Percentiles rank a stretch among this genome's conserved stretches.
phyloP scores from a whole-genome alignment of 78 protist genomes.

The Andalucia godoyi region DNA sequence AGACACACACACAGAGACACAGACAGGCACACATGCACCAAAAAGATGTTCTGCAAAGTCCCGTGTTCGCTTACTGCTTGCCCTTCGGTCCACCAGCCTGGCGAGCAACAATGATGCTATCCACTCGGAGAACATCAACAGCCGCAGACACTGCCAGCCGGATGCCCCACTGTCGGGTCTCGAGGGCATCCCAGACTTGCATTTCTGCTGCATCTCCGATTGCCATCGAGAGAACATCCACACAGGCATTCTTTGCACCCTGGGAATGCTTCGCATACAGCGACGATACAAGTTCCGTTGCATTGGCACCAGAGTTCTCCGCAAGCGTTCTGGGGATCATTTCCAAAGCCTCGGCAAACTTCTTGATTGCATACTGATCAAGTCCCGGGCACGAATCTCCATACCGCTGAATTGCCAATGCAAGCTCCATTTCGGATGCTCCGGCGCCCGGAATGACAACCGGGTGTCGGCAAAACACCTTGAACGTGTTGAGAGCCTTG shows the following conservation, averaged over 20 bases:
- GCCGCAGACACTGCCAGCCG: constrained; percentile 90
- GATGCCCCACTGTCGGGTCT: constrained; percentile 60
- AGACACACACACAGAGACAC: no score
- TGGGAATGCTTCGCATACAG: constrained; percentile 79
- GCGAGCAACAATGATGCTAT: no score
- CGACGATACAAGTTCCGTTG: constrained; percentile 48
- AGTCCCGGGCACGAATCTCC: constrained; percentile 62
- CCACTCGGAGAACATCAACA: constrained; percentile 76
- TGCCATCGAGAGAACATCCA: constrained; percentile 61
- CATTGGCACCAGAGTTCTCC: constrained; percentile 83
- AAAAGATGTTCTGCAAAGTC: no score
- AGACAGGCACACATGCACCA: no score
- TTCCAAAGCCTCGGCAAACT: constrained; percentile 83
- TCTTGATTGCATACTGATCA: constrained; percentile 88
- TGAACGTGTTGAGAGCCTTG: constrained; percentile 86
- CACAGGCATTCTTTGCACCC: constrained; percentile 66
- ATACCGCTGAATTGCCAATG: neutral
- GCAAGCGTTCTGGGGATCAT: constrained; percentile 92
- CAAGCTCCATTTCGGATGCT: constrained; percentile 80
- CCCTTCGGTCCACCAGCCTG: no score
- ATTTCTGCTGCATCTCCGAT: constrained; percentile 26
- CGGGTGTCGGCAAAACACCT: constrained; percentile 68
- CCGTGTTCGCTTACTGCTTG: no score
- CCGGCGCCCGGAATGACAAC: constrained; percentile 95
- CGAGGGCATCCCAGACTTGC: constrained; percentile 54